Base-by-base conservation (phyloP, 2,329 filamentous ascomycete genomes). In the Reticulascus tulasneorum region DNA sequence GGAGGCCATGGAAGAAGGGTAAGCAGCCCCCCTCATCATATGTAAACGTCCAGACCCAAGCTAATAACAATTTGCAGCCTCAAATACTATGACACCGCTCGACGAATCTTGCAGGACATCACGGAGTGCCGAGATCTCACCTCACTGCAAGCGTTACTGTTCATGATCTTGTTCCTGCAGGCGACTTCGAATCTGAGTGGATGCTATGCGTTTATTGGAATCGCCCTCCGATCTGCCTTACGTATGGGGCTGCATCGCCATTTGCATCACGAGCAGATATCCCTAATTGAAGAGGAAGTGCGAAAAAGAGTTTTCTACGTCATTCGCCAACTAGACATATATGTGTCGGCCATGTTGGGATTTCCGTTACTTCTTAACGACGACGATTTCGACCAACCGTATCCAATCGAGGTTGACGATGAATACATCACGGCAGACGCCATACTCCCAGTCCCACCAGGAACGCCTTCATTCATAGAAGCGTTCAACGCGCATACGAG, bases 141-240 rank as follows among this genome's bases (percentile, higher is more conserved):
- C 15, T 85, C 85, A 2, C 64, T 91, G 8, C 86, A 93, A 56
- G 79, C 83, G 3, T 71, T 93, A 7, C 64, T 89, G 15, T 89
- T 87, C 55, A 85, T 89, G 73, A 84, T 89, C 31, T 65, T 91
- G 4, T 93, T 90, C 53, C 69, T 91, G 2, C 86, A 93, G 52
- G 79, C 83, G 3, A 86, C 86, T 3, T 84, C 85, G 9, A 86
- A 87, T 53, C 64, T 91, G 20, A 86, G 81, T 53, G 84, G 80
- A 9, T 91, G 86, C 54, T 91, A 91, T 58, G 79, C 84, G 0
- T 89, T 87, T 48, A 74, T 91, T 30, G 86, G 86, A 7, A 84
- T 91, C 49, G 86, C 84, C 3, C 66, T 90, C 31, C 77, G 85
- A 33, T 83, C 84, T 7, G 79, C 84, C n/a, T 62, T 91, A 22